A percentile compares a stretch with the other conserved stretches of the same genome.
These are phyloP conservation scores for Candida tetrigidarum DNA, from an alignment of 1,139 yeast genomes.

Conservation along the genomic window DNA sequence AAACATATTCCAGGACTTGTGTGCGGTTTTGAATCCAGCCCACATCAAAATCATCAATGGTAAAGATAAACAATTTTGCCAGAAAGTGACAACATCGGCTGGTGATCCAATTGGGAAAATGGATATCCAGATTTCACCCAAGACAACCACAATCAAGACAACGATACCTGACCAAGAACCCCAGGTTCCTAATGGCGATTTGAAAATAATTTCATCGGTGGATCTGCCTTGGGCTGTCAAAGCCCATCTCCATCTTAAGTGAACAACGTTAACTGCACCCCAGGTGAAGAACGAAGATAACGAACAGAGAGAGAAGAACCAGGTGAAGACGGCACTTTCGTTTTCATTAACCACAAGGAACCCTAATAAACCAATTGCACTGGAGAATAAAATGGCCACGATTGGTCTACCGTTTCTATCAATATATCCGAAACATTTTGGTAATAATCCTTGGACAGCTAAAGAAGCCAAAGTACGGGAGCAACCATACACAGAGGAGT, in stretches of 20 bases:
- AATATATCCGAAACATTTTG: slow-evolving; percentile 50
- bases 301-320: slow-evolving; percentile 72
- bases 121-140: slow-evolving; percentile 53
- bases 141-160: slow-evolving; percentile 43
- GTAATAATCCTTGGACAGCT: slow-evolving; percentile 55
- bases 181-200: slow-evolving; percentile 49
- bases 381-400: slow-evolving; percentile 52
- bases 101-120: slow-evolving; percentile 43
- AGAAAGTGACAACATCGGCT: slow-evolving; percentile 39
- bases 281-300: slow-evolving; percentile 62
- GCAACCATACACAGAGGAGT: slow-evolving; percentile 59
- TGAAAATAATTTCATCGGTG: slow-evolving; percentile 50
- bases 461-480: slow-evolving; percentile 58
- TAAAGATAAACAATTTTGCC: slow-evolving; percentile 52
- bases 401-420: slow-evolving; percentile 63
- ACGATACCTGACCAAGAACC: slow-evolving; percentile 52
- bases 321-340: slow-evolving; percentile 55
- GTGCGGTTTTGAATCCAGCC: slow-evolving; percentile 32
- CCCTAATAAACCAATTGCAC: slow-evolving; percentile 61
- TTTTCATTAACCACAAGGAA: slow-evolving; percentile 59
- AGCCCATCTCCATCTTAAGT: slow-evolving; percentile 45
- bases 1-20: slow-evolving; percentile 29
- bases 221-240: slow-evolving; percentile 37
- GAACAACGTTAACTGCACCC: slow-evolving; percentile 43
- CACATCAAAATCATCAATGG: slow-evolving; percentile 48